Conservation (phyloP, 2,329 filamentous ascomycete genomes). For the Fusarium tuaranense region DNA sequence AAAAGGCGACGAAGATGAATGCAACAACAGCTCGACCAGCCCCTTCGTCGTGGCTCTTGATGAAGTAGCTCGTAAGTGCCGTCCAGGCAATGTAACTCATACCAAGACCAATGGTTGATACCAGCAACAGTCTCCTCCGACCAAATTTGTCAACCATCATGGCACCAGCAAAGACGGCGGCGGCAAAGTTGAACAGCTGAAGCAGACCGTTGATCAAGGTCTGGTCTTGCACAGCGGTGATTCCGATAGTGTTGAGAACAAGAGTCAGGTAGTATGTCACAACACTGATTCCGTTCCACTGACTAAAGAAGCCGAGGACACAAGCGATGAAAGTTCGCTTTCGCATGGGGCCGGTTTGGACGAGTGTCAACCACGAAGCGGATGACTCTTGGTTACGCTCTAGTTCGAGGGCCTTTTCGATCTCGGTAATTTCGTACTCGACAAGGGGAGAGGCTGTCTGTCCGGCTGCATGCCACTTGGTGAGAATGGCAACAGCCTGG, state of each 20-base stretch:
- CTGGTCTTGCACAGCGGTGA: slow-evolving; percentile 50
- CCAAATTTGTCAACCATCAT: slow-evolving; percentile 53
- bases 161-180: slow-evolving; percentile 49
- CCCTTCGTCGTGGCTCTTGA: slow-evolving; percentile 18
- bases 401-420: slow-evolving; percentile 12
- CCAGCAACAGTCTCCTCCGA: slow-evolving; percentile 53
- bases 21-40: slow-evolving; percentile 45
- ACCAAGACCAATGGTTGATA: slow-evolving; percentile 46
- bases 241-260: slow-evolving; percentile 51
- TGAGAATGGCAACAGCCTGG: slow-evolving; percentile 10
- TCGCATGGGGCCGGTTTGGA: slow-evolving; percentile 15
- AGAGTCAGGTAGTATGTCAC: slow-evolving; percentile 50
- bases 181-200: slow-evolving; percentile 51
- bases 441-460: slow-evolving; percentile 4
- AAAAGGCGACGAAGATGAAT: slow-evolving; percentile 52
- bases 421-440: slow-evolving; percentile 13
- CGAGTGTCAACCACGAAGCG: slow-evolving; percentile 13
- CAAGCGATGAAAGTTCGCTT: slow-evolving; percentile 15
- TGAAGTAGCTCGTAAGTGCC: background rate
- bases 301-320: slow-evolving; percentile 16
- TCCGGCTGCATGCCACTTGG: slow-evolving; percentile 9
- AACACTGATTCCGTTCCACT: slow-evolving; percentile 15
- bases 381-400: slow-evolving; percentile 34
- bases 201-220: slow-evolving; percentile 34
- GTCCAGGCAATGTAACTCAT: slow-evolving; percentile 9